These are phyloP conservation scores for Beauveria brongniartii DNA, from an alignment of 2,329 filamentous ascomycete species.

Conservation along the genomic window DNA sequence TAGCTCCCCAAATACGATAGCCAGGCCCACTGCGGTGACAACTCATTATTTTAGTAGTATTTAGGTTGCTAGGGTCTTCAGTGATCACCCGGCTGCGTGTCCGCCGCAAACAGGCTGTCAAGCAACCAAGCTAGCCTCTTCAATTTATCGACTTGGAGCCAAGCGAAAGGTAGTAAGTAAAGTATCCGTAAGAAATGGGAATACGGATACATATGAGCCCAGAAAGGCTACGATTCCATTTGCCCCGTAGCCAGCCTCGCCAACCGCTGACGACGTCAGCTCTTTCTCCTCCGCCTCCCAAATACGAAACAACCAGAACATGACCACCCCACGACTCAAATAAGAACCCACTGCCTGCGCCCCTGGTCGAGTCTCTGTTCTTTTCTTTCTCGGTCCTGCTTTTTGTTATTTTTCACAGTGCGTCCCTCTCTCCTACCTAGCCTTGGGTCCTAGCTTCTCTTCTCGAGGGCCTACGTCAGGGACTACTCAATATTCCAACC, in stretches of 20 bases:
- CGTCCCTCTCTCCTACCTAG: not conserved
- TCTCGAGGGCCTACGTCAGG: not conserved
- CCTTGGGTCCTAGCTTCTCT: not conserved
- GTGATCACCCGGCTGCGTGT: no score
- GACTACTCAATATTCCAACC: not conserved
- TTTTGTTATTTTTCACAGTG: not conserved
- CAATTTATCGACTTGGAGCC: no score
- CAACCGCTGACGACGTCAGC: not conserved
- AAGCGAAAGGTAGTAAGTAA: no score
- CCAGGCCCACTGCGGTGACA: not conserved
- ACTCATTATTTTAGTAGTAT: no score
- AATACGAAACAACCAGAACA: not conserved
- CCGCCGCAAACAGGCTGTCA: no score
- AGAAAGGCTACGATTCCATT: not conserved
- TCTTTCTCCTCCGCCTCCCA: not conserved
- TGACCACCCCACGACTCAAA: not conserved
- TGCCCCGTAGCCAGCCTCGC: not conserved
- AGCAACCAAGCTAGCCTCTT: no score
- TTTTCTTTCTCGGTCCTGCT: not conserved
- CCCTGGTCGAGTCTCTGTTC: not conserved
- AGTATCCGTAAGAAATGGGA: no score
- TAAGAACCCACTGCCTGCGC: not conserved
- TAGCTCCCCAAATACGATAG: slow-evolving; percentile 1
- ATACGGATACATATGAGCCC: not conserved
- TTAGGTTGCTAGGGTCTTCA: no score